Base-by-base conservation (phyloP, 2,329 filamentous ascomycete genomes). In the Albifimbria verrucaria region DNA sequence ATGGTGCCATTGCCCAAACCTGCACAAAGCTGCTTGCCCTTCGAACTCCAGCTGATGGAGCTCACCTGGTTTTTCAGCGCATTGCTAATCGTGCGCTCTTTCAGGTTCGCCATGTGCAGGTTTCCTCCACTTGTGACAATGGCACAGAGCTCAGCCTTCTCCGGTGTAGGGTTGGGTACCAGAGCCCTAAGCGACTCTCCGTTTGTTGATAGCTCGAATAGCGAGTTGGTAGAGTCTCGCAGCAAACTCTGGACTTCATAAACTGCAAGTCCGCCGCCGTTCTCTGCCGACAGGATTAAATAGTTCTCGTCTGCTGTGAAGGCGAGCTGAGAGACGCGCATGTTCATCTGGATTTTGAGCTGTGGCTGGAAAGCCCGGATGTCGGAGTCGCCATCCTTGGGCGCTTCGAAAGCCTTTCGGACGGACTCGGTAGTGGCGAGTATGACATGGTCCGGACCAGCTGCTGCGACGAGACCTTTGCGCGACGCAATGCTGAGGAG, bases 281-380 rank as follows among this genome's bases (percentile, higher is more conserved):
- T 77, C 70, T 96, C 90, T 3, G 90, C 90, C 11, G 90, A 91
- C 23, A 97, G 77, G 32, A 96, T 82, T 55, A 99, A 76, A 61
- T 88, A 91, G 61, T 84, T 85, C 67, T 97, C 95, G 63, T 95
- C 90, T n/a, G 90, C 83, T 1, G 91, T 93, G 68, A 99, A 99
- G 17, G 87, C 86, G 20, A 99, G 78, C 68, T 99, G 94, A 11
- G 91, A 95, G 51, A 96, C 82, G 61, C 88, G 86, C 64, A 85
- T 81, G 10, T 89, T 83, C 63, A 95, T 80, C 2, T 85, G 77
- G 7, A 97, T 80, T 54, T 79, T 87, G 49, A 89, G 76, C 67
- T 93, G 85, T 3, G 92, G 88, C 55, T 84, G 76, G 63, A 95
- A 95, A 12, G 78, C 66, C 57, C 88, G 85, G 51, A 88, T 75